phyloP scores from a whole-genome alignment of 1,139 yeast species.

The Yamadazyma atmosphaerica region DNA sequence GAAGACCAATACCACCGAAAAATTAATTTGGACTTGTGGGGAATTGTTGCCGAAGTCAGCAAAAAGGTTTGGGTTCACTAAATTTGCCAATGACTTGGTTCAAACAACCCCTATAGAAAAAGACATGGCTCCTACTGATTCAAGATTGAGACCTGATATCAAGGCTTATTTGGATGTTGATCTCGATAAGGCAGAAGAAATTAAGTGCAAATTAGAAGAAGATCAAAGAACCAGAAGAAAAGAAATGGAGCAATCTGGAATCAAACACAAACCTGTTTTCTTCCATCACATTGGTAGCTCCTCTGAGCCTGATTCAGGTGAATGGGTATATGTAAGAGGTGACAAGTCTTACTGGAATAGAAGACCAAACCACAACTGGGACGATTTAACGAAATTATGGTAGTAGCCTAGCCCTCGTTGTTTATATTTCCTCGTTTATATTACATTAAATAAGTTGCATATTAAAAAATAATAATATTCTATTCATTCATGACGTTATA shows the following conservation, averaged over 20 bases:
- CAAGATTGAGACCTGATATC: slow-evolving; percentile 87
- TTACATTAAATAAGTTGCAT: too few relatives aligned
- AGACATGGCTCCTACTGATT: slow-evolving; percentile 81
- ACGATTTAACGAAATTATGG: slow-evolving; percentile 54
- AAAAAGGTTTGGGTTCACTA: slow-evolving; percentile 81
- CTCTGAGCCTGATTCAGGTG: slow-evolving; percentile 42
- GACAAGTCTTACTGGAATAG: slow-evolving; percentile 78
- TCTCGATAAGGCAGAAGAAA: slow-evolving; percentile 65
- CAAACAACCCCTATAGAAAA: slow-evolving; percentile 72
- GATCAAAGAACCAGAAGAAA: slow-evolving; percentile 77
- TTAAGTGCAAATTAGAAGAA: slow-evolving; percentile 73
- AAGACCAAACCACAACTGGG: slow-evolving; percentile 63
- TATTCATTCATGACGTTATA: too few relatives aligned
- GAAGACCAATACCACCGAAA: slow-evolving; percentile 41
- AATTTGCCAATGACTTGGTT: slow-evolving; percentile 78
- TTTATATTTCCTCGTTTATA: not conserved
- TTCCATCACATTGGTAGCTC: slow-evolving; percentile 49
- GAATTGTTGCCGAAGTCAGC: slow-evolving; percentile 57
- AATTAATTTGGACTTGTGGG: slow-evolving; percentile 66
- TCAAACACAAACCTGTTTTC: slow-evolving; percentile 57
- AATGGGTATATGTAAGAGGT: slow-evolving; percentile 66
- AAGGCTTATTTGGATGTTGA: slow-evolving; percentile 68
- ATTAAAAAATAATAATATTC: not conserved
- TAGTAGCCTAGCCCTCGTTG: too few relatives aligned
- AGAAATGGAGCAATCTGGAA: slow-evolving; percentile 47